Percentiles rank a stretch among this genome's conserved stretches.
Evolutionary conservation across 495 filamentous ascomycete species (phyloP).

Genomic region (Lichina pygmaea): DNA sequence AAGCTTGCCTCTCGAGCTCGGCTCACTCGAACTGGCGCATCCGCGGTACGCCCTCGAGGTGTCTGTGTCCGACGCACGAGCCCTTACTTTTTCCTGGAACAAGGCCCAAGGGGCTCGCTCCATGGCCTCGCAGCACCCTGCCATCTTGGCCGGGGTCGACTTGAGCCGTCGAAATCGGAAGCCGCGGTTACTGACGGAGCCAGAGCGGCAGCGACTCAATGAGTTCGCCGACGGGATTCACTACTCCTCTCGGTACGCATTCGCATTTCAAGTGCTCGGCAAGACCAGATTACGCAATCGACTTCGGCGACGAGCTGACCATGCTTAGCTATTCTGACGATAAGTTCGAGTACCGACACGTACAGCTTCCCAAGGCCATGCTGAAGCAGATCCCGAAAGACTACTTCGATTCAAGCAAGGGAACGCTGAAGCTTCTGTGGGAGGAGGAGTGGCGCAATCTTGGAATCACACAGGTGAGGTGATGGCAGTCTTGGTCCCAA

Average conservation of each 20-base stretch:
- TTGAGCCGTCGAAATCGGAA: conserved; percentile 54
- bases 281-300: conserved; percentile 20
- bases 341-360: conserved; percentile 82
- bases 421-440: conserved; percentile 87
- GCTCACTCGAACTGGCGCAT: no score
- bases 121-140: no score
- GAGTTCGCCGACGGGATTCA: conserved; percentile 83
- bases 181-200: conserved; percentile 53
- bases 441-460: conserved; percentile 94
- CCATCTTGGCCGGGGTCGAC: conserved; percentile 33
- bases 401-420: conserved; percentile 74
- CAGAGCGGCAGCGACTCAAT: conserved; percentile 56
- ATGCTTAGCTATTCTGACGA: conserved; percentile 50
- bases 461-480: conserved; percentile 73
- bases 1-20: no score
- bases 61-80: no score
- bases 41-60: no score
- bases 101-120: no score
- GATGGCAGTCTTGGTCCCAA: not conserved
- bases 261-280: not conserved
- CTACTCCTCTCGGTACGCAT: conserved; percentile 66
- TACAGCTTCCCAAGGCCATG: conserved; percentile 93
- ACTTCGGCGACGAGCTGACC: conserved; percentile 22
- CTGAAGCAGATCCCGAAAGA: conserved; percentile 87
- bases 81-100: no score